Percentiles rank a stretch among this genome's conserved stretches.
Conservation (phyloP, 148 eudicot species). For the Arbutus unedo region DNA sequence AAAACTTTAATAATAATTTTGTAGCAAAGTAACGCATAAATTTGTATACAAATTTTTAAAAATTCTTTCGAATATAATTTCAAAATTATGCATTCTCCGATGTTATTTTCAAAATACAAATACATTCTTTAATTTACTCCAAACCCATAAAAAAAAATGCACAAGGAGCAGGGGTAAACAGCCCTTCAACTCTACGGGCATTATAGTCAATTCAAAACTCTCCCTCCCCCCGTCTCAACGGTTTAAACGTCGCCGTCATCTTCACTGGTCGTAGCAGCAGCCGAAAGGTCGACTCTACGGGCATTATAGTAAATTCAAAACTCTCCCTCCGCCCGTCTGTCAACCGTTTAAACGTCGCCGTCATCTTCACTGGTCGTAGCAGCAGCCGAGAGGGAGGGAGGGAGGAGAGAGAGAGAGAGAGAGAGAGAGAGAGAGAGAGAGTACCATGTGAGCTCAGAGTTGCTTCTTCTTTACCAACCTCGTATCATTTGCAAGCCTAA, state of each 20-base stretch:
- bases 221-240: constrained; percentile 19
- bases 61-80: too few relatives aligned
- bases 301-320: constrained; percentile 14
- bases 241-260: constrained; percentile 27
- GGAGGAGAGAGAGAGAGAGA: constrained; percentile 7
- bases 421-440: constrained; percentile 10
- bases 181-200: constrained; percentile 13
- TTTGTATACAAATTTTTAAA: too few relatives aligned
- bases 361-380: constrained; percentile 11
- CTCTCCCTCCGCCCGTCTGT: constrained; percentile 17
- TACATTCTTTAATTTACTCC: too few relatives aligned
- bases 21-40: too few relatives aligned
- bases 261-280: constrained; percentile 9
- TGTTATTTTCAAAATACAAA: too few relatives aligned
- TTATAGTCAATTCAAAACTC: constrained; percentile 9
- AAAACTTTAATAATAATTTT: too few relatives aligned
- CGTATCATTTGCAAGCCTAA: constrained; percentile 4
- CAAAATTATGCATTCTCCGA: too few relatives aligned
- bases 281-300: constrained; percentile 10
- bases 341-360: constrained; percentile 28
- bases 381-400: constrained; percentile 6
- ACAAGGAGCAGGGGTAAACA: too few relatives aligned
- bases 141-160: too few relatives aligned
- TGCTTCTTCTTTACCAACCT: background rate
- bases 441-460: background rate